A percentile compares a stretch with the other conserved stretches of the same genome.
phyloP scores from a whole-genome alignment of 257 asterid genomes.

The Solanum gandarillasii region DNA sequence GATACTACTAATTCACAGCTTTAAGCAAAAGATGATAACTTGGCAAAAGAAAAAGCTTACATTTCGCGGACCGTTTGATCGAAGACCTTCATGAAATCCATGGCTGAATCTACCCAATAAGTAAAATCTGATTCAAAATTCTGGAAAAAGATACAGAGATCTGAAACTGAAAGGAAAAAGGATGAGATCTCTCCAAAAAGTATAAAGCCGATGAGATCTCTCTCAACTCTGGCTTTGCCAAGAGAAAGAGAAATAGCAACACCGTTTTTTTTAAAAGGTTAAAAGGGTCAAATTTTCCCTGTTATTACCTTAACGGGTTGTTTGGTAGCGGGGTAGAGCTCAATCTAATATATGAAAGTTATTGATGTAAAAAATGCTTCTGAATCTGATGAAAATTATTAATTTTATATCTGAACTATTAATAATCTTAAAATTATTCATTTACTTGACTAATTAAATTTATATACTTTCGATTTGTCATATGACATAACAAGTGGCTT shows the following conservation, averaged over 20 bases:
- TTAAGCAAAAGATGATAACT: neutral
- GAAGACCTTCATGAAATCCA: constrained; percentile 92
- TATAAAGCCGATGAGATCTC: neutral
- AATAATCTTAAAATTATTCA: too few species aligned
- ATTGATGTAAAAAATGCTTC: too few species aligned
- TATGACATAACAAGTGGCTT: too few species aligned
- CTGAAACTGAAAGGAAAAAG: neutral
- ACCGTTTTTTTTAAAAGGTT: neutral
- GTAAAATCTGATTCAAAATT: neutral
- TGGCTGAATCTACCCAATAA: constrained; percentile 49
- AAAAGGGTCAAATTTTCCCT: neutral
- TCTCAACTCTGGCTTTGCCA: neutral
- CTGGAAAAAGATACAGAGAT: neutral
- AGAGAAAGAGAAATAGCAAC: neutral
- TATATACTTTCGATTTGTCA: fast-evolving
- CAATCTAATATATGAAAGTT: too few species aligned
- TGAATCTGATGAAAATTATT: too few species aligned
- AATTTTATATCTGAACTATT: too few species aligned
- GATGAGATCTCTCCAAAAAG: neutral
- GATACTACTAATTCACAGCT: neutral
- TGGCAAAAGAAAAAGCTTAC: constrained; percentile 28
- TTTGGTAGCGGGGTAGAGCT: neutral
- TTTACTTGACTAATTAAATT: too few species aligned
- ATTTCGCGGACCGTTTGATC: constrained; percentile 98
- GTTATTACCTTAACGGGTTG: neutral